Evolutionary conservation across 768 basidiomycete species (phyloP), one percentile per base, ranked within the genome.

Genomic region (Auriscalpium orientale): DNA sequence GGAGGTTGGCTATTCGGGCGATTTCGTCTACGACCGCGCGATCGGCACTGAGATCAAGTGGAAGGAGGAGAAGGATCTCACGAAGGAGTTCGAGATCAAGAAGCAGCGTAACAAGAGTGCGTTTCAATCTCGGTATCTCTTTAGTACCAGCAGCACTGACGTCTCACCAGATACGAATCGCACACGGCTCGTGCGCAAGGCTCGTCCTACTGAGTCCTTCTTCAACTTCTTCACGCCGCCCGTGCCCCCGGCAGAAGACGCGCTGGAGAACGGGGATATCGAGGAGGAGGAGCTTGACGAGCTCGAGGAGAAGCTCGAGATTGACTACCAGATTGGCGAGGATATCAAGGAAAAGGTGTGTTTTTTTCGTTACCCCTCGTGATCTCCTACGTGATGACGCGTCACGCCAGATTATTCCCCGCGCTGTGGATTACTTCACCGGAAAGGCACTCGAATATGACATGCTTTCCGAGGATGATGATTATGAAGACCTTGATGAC

Each of bases 41-140:
- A 83, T 91, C 66, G 95, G 95, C 20, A 88, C 87, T 46, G 80
- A 86, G 66, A 94, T 99, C 75, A 83, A 86, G 71, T 99, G 95
- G 95, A 95, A 95, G 75, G 94, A 91, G 71, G 95, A 95, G 64
- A 95, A 97, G 76, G 92, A 99, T 73, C 79, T 99, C 56, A 99
- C 95, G 51, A 92, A 93, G 75, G 90, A 91, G 74, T 89, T 91
- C 65, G 95, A 98, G 76, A 95, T 98, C 71, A 97, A 95, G 81
- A 98, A 97, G 79, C 95, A 98, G 75, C 79, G 95, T 66, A 99
- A 99, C 76, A 99, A 98, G 81, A 94, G 95, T 97, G 57, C 22
- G 68, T 2, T 20, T 8, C 18, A 8, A 22, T 37, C 35, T 36
- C 38, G 36, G 13, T 20, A 3, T 15, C 12, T 2, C 22, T 33